Conservation (phyloP, 2,329 filamentous ascomycete genomes). For the Orbilia ellipsospora region DNA sequence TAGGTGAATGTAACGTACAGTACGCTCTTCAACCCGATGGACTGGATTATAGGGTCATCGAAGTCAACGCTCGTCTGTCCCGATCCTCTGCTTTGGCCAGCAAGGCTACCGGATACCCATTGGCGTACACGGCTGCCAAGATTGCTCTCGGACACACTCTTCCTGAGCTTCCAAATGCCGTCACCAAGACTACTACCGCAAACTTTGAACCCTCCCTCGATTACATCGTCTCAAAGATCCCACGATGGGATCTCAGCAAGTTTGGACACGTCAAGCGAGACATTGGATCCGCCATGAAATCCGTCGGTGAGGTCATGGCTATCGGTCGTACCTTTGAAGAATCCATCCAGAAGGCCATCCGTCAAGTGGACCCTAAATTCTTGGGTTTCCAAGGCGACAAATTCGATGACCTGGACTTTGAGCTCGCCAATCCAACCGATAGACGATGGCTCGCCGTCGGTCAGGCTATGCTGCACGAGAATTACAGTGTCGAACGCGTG, state of each 20-base stretch:
- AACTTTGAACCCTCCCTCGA: slow-evolving; percentile 98
- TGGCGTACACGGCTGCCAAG: slow-evolving; percentile 97
- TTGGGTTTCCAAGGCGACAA: slow-evolving; percentile 94
- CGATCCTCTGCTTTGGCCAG: slow-evolving; percentile 96
- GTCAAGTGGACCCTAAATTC: slow-evolving; percentile 92
- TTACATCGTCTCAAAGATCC: slow-evolving; percentile 98
- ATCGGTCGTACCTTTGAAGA: slow-evolving; percentile 99
- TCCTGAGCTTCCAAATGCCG: slow-evolving; percentile 94
- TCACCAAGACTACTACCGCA: slow-evolving; percentile 97
- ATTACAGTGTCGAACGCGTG: slow-evolving; percentile 89
- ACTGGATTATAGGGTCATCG: slow-evolving; percentile 97
- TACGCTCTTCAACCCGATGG: slow-evolving; percentile 97
- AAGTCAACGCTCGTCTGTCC: slow-evolving; percentile 98
- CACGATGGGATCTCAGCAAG: slow-evolving; percentile 97
- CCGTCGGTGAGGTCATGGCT: slow-evolving; percentile 98
- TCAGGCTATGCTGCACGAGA: slow-evolving; percentile 96
- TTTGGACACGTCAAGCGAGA: slow-evolving; percentile 99
- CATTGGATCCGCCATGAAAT: slow-evolving; percentile 99
- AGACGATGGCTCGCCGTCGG: slow-evolving; percentile 97
- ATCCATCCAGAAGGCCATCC: slow-evolving; percentile 98
- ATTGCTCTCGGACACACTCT: slow-evolving; percentile 96
- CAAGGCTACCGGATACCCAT: slow-evolving; percentile 96
- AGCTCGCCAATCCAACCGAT: slow-evolving; percentile 91
- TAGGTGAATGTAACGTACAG: slow-evolving; percentile 98
- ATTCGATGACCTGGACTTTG: slow-evolving; percentile 91